Percentiles rank a stretch among this genome's conserved stretches.
Evolutionary conservation across 2,329 filamentous ascomycete species (phyloP).

Genomic region (Ophiostoma populinum): DNA sequence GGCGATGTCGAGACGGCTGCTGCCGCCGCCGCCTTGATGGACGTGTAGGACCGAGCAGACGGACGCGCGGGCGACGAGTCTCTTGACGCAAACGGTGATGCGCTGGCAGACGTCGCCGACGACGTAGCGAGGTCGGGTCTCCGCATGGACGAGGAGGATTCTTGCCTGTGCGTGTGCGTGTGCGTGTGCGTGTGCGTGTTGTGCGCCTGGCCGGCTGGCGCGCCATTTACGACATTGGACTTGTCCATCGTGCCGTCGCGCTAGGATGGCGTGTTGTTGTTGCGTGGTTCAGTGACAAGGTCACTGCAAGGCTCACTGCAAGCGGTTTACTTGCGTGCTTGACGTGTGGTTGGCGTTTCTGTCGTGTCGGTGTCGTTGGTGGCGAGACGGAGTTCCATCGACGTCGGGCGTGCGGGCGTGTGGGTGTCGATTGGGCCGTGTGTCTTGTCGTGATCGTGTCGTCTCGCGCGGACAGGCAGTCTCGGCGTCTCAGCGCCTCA

Average conservation of each 20-base stretch:
- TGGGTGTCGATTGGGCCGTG: no score
- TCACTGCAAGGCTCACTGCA: no score
- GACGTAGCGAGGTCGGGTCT: conserved; percentile 11
- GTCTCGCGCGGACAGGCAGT: conserved; percentile 3
- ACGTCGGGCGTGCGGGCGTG: no score
- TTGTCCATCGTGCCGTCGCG: conserved; percentile 17
- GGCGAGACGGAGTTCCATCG: no score
- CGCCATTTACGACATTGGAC: conserved; percentile 17
- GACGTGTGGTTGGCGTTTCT: no score
- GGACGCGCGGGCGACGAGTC: conserved; percentile 31
- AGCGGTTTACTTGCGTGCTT: no score
- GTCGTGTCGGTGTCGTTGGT: no score
- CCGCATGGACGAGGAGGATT: no score
- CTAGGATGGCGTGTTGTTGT: conserved; percentile 12
- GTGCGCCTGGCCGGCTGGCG: conserved; percentile 11
- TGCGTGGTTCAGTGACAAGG: no score
- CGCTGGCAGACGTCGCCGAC: conserved; percentile 14
- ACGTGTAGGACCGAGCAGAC: conserved; percentile 15
- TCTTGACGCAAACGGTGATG: conserved; percentile 21
- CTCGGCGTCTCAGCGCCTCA: conserved; percentile 5
- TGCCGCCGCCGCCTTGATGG: conserved; percentile 17
- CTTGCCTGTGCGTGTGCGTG: conserved; percentile 1
- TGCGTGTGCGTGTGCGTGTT: conserved; percentile 10
- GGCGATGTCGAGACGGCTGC: conserved; percentile 1
- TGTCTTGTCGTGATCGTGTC: conserved; percentile 8